Evolutionary conservation across 805 yeast species (phyloP).

Genomic region (Candida schatavii): DNA sequence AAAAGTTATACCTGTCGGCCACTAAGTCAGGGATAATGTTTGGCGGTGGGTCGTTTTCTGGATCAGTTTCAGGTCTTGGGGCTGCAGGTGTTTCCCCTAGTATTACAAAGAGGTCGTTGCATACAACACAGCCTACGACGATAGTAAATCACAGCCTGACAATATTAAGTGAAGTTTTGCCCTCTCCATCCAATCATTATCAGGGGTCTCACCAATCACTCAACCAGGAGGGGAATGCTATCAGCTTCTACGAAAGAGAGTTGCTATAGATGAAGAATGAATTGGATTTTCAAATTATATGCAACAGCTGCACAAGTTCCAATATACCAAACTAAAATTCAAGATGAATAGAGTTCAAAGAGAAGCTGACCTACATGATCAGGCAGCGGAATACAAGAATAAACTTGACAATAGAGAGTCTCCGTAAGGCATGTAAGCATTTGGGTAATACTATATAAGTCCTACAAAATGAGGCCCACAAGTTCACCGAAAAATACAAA

Average conservation of each 20-base stretch:
- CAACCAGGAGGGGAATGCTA: conserved; percentile 16
- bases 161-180: background rate
- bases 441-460: conserved; percentile 8
- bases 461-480: conserved; percentile 12
- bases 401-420: conserved; percentile 8
- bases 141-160: background rate
- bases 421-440: conserved; percentile 8
- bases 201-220: background rate
- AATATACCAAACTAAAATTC: conserved; percentile 17
- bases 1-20: conserved; percentile 23
- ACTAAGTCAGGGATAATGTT: background rate
- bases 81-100: too few relatives aligned
- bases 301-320: conserved; percentile 42
- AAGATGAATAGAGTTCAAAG: conserved; percentile 8
- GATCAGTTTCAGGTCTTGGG: background rate
- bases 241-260: conserved; percentile 57
- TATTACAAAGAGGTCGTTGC: conserved; percentile 1
- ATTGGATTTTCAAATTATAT: conserved; percentile 53
- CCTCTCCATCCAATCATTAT: background rate
- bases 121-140: conserved; percentile 1
- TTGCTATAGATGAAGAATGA: conserved; percentile 56
- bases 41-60: background rate
- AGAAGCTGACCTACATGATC: conserved; percentile 11
- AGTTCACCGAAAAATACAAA: conserved; percentile 4
- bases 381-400: conserved; percentile 8